Percentiles rank a stretch among this genome's conserved stretches.
phyloP scores from a whole-genome alignment of 1,284 basidiomycete genomes.

The Moesziomyces aphidis region DNA sequence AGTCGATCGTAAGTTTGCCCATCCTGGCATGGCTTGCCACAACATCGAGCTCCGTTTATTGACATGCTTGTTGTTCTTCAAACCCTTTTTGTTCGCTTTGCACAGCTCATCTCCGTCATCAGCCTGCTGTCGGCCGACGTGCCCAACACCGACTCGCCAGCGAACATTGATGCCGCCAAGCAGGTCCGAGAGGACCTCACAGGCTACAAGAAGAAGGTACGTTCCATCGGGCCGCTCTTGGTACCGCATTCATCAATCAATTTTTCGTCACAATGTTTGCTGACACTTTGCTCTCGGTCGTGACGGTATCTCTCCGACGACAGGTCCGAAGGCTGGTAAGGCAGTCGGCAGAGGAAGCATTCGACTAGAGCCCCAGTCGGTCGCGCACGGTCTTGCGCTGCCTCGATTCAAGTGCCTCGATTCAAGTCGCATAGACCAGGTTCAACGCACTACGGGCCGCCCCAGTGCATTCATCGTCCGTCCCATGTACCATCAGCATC shows the following conservation, averaged over 20 bases:
- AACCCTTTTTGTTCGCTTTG: neutral
- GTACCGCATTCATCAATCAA: neutral
- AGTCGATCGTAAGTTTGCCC: constrained; percentile 84
- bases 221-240: neutral
- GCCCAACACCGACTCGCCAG: constrained; percentile 93
- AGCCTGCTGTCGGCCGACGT: constrained; percentile 91
- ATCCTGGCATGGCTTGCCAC: neutral
- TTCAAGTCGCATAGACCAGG: neutral
- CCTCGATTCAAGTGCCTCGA: neutral
- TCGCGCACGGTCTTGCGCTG: neutral
- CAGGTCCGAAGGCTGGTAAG: constrained; percentile 63
- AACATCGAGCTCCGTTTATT: neutral
- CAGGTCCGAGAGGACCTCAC: constrained; percentile 65
- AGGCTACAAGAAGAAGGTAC: constrained; percentile 65
- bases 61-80: too few relatives aligned
- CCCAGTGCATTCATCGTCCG: neutral
- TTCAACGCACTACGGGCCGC: neutral
- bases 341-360: constrained; percentile 63
- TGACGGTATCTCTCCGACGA: neutral
- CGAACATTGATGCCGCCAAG: constrained; percentile 87
- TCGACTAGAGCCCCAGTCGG: constrained; percentile 20
- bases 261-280: neutral
- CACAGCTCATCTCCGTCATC: constrained; percentile 92
- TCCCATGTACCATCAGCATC: neutral
- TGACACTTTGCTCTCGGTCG: neutral